Percentiles rank a stretch among this genome's conserved stretches.
Conservation (phyloP, 1,284 basidiomycete genomes). For the Blastosporella zonata region DNA sequence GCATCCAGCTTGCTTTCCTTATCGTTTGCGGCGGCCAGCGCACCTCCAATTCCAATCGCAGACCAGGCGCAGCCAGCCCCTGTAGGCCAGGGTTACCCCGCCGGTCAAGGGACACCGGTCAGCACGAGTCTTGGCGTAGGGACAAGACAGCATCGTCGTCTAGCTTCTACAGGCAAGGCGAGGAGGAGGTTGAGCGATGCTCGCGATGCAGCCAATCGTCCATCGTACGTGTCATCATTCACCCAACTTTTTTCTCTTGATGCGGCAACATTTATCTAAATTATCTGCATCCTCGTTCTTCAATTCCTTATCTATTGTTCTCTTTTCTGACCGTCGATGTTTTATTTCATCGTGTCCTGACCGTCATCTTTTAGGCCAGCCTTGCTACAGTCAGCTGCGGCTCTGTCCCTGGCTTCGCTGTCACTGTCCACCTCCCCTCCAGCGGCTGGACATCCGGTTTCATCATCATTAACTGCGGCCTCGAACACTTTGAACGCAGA, state of each 20-base stretch:
- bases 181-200: conserved; percentile 72
- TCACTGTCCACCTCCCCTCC: conserved; percentile 56
- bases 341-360: conserved; percentile 12
- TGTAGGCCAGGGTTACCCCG: conserved; percentile 14
- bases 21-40: conserved; percentile 56
- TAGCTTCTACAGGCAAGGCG: conserved; percentile 65
- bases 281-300: conserved; percentile 2
- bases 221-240: conserved; percentile 52
- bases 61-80: conserved; percentile 19
- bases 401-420: conserved; percentile 46
- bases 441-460: conserved; percentile 24
- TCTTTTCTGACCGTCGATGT: too few relatives aligned
- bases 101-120: conserved; percentile 20
- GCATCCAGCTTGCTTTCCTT: conserved; percentile 59
- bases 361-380: conserved; percentile 34
- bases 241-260: conserved; percentile 12
- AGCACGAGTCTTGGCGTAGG: conserved; percentile 29
- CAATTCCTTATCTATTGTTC: conserved; percentile 2
- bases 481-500: conserved; percentile 19
- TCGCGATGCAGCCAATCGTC: conserved; percentile 66
- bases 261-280: conserved; percentile 7
- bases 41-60: conserved; percentile 42
- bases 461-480: conserved; percentile 30
- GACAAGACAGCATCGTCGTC: conserved; percentile 59
- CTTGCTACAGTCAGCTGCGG: conserved; percentile 41